phyloP scores from a whole-genome alignment of 768 basidiomycete genomes.

The Hirschioporus abietinus region DNA sequence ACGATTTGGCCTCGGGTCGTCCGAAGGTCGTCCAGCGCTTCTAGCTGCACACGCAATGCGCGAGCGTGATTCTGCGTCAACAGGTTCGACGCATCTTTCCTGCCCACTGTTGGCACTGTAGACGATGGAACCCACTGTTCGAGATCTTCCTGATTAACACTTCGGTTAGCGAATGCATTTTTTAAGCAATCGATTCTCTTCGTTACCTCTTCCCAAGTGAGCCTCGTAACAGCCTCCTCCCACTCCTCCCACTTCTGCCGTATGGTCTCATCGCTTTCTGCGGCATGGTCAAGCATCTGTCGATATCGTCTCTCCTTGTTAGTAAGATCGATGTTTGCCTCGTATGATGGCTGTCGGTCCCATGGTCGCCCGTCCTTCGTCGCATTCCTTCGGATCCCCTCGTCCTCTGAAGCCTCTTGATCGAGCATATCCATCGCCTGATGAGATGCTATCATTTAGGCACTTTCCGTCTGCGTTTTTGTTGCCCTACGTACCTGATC shows the following conservation, averaged over 20 bases:
- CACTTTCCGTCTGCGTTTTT: neutral
- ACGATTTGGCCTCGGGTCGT: constrained; percentile 57
- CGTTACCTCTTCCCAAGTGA: constrained; percentile 64
- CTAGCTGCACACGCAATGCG: constrained; percentile 66
- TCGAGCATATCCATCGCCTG: constrained; percentile 91
- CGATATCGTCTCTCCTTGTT: constrained; percentile 69
- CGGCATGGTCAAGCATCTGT: constrained; percentile 64
- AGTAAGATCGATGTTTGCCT: constrained; percentile 71
- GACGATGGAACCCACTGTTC: constrained; percentile 68
- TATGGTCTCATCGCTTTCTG: constrained; percentile 70
- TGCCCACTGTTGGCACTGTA: constrained; percentile 31
- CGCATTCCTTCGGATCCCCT: constrained; percentile 51
- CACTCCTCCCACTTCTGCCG: constrained; percentile 85
- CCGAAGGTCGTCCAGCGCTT: constrained; percentile 72
- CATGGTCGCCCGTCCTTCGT: constrained; percentile 24
- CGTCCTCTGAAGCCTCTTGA: constrained; percentile 82
- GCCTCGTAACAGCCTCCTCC: constrained; percentile 63
- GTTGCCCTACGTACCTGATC: constrained; percentile 55
- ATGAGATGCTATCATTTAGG: neutral
- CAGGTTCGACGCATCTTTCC: constrained; percentile 32
- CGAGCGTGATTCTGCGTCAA: constrained; percentile 61
- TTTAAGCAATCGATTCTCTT: neutral
- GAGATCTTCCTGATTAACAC: constrained; percentile 45
- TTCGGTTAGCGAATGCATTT: neutral
- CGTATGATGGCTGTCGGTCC: constrained; percentile 62